Evolutionary conservation across 768 basidiomycete species (phyloP).

Genomic region (Lactarius deliciosus): DNA sequence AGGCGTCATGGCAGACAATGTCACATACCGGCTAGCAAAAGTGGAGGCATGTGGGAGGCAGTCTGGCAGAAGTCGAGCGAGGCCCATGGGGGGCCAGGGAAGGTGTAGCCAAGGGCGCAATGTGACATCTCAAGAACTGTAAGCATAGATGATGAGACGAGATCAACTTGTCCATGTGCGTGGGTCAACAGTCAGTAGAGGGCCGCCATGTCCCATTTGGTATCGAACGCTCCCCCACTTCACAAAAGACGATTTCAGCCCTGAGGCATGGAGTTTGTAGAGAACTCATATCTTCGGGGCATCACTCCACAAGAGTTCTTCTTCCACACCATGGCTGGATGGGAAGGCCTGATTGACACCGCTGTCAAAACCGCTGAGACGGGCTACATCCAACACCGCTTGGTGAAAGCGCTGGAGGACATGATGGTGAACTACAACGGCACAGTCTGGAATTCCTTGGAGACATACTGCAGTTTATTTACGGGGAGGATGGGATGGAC

Average conservation of each 20-base stretch:
- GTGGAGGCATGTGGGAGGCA: too few species aligned
- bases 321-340: conserved; percentile 99
- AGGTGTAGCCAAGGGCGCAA: too few species aligned
- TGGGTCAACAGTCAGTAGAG: conserved; percentile 97
- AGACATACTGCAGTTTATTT: conserved; percentile 93
- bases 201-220: conserved; percentile 98
- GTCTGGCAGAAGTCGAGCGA: too few species aligned
- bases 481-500: conserved; percentile 99
- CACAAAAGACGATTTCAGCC: conserved; percentile 96
- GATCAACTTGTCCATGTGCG: conserved; percentile 80
- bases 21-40: too few species aligned
- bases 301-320: conserved; percentile 98
- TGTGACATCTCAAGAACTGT: too few species aligned
- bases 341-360: conserved; percentile 98
- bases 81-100: too few species aligned
- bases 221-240: conserved; percentile 97
- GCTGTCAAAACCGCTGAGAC: conserved; percentile 99
- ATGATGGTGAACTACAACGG: conserved; percentile 98
- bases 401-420: conserved; percentile 98
- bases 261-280: conserved; percentile 96
- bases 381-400: conserved; percentile 96
- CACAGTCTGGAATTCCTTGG: conserved; percentile 97
- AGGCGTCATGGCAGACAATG: too few species aligned
- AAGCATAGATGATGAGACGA: too few species aligned
- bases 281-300: conserved; percentile 96